Conservation (phyloP, 805 yeast genomes). For the Ogataea trehalophila region DNA sequence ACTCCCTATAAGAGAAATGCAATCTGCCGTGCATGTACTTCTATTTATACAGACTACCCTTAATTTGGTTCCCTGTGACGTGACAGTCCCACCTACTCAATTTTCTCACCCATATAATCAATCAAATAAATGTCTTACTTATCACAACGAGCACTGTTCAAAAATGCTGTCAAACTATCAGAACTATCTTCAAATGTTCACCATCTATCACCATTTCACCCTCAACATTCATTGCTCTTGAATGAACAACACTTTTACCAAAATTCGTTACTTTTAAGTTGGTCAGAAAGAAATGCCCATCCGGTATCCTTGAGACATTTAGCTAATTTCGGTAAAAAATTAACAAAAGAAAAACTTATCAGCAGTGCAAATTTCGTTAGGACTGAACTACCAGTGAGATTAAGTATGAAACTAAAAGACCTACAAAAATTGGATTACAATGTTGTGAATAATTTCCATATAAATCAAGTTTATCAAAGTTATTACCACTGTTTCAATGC, state of each 20-base stretch:
- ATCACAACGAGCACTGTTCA: neutral
- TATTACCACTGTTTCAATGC: constrained; percentile 85
- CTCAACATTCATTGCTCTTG: constrained; percentile 12
- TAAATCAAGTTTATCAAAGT: constrained; percentile 79
- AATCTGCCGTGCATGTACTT: no score
- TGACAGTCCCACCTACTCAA: no score
- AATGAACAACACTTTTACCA: constrained; percentile 81
- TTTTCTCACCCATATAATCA: no score
- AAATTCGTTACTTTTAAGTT: constrained; percentile 59
- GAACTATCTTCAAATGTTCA: constrained; percentile 13
- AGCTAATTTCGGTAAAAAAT: constrained; percentile 79
- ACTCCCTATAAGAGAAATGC: no score
- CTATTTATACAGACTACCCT: no score
- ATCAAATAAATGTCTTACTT: no score
- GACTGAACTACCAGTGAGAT: constrained; percentile 75
- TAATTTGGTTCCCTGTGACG: no score
- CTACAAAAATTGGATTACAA: constrained; percentile 78
- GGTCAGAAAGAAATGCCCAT: constrained; percentile 65
- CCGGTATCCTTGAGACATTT: constrained; percentile 88
- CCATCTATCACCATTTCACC: constrained; percentile 18
- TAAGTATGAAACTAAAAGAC: constrained; percentile 75
- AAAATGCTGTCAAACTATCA: constrained; percentile 10
- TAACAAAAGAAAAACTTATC: constrained; percentile 73
- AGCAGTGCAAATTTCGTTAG: constrained; percentile 86
- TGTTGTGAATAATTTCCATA: constrained; percentile 78